Evolutionary conservation across 441 rosid genomes (phyloP).

Genomic region (Erysimum pusillum): DNA sequence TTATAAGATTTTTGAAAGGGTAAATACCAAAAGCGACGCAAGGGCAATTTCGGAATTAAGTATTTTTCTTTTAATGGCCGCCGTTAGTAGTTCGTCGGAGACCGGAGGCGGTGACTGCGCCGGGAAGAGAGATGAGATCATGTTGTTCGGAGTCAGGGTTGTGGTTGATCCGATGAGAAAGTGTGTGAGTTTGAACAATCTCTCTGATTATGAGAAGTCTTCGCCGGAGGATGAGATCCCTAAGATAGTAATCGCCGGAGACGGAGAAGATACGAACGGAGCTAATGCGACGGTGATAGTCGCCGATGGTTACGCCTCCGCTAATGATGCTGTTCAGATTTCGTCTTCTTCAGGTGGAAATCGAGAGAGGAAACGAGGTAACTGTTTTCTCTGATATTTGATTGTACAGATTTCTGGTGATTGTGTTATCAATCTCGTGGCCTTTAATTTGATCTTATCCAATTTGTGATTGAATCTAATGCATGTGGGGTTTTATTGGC

Average conservation of each 20-base stretch:
- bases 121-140: slow-evolving; percentile 64
- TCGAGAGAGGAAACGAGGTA: slow-evolving; percentile 93
- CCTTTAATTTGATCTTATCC: background rate
- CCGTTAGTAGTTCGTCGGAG: slow-evolving; percentile 44
- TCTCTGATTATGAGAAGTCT: slow-evolving; percentile 82
- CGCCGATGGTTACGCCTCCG: slow-evolving; percentile 77
- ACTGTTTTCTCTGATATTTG: background rate
- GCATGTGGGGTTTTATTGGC: slow-evolving; percentile 31
- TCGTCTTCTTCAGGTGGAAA: slow-evolving; percentile 53
- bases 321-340: slow-evolving; percentile 75
- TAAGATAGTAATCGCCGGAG: slow-evolving; percentile 33
- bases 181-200: slow-evolving; percentile 88
- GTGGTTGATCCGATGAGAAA: slow-evolving; percentile 94
- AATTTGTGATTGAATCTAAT: slow-evolving; percentile 25
- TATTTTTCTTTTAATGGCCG: slow-evolving; percentile 30
- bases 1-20: slow-evolving; percentile 9
- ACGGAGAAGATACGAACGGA: slow-evolving; percentile 44
- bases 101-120: slow-evolving; percentile 26
- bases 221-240: slow-evolving; percentile 48
- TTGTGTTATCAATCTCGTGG: background rate
- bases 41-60: slow-evolving; percentile 28
- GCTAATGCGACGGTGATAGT: slow-evolving; percentile 31
- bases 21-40: slow-evolving; percentile 35
- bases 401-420: slow-evolving; percentile 16
- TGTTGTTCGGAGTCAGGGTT: slow-evolving; percentile 90